Evolutionary conservation across 371 early-diverging fungal genomes (phyloP).

Genomic region (Synchytrium microbalum): DNA sequence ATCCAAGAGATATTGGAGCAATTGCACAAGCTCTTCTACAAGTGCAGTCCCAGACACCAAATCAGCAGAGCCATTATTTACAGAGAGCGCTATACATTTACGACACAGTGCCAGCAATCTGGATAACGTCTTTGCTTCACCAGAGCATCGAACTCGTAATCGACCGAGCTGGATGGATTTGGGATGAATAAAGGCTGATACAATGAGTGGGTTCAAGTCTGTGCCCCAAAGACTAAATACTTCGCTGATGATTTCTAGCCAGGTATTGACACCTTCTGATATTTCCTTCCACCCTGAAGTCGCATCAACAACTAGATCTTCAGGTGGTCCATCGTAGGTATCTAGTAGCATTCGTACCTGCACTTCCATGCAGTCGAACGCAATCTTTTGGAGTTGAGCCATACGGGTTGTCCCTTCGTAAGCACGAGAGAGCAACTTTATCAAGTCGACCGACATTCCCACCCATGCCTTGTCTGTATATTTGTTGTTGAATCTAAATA

Average conservation of each 20-base stretch:
- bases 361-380: not conserved
- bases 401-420: conserved; percentile 5
- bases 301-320: conserved; percentile 3
- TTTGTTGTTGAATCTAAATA: conserved; percentile 9
- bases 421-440: conserved; percentile 3
- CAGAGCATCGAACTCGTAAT: conserved; percentile 1
- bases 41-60: not conserved
- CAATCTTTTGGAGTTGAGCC: not conserved
- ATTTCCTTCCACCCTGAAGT: not conserved
- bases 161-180: not conserved
- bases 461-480: conserved; percentile 19
- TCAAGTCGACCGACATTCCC: conserved; percentile 8
- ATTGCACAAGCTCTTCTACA: not conserved
- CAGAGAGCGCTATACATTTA: not conserved
- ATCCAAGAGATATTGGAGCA: conserved; percentile 4
- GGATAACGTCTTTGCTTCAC: not conserved
- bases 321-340: not conserved
- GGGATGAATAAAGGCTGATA: conserved; percentile 4
- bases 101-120: conserved; percentile 3
- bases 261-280: not conserved
- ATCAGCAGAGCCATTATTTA: not conserved
- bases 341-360: not conserved
- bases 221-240: conserved; percentile 5
- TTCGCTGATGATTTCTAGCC: conserved; percentile 2
- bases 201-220: not conserved